Evolutionary conservation across 2,329 filamentous ascomycete species (phyloP), one percentile per base, ranked within the genome.

Genomic region (Xylariaceae sp.): DNA sequence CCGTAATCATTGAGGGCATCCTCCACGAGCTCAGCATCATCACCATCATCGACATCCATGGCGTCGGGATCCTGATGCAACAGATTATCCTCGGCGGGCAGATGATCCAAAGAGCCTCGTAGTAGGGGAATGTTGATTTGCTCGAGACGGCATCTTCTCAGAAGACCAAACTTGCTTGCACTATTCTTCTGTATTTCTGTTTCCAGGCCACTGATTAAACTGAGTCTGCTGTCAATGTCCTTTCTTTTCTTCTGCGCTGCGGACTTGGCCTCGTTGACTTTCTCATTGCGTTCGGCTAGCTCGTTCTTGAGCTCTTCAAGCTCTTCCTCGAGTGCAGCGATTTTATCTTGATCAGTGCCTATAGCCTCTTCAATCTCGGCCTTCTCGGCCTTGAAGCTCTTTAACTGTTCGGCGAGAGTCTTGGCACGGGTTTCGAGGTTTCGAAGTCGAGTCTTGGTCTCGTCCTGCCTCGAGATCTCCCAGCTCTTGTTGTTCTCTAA

Each of bases 141-240:
- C 63, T 97, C 92, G 37, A 98, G 82, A 63, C 94, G 92, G 73
- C 92, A 97, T 51, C 88, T 83, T 61, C 90, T 83, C 42, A 98
- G 77, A 37, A 95, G 72, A 36, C 83, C 83, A 63, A 95, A 95
- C 63, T 93, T 88, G 58, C 81, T 83, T 0, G 89, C 84, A 47
- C 86, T 88, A 60, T 89, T 89, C 59, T 86, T 88, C 66, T 95
- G 89, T 40, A 95, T 83, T 49, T 90, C 85, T 1, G 85, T 84
- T 66, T 97, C 91, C n/a, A 94, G 72, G 5, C 76, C 79, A 47
- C 80, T 82, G 47, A 98, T 86, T 35, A 83, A 82, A 60, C 87
- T 91, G 41, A 87, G 74, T 42, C 73, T 68, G 17, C 74, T 73
- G 52, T 96, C 91, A 46, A 95, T 89, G 47, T 89, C 84, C 65